Conservation (phyloP, 345 rosid species). For the Aurinia saxatilis region DNA sequence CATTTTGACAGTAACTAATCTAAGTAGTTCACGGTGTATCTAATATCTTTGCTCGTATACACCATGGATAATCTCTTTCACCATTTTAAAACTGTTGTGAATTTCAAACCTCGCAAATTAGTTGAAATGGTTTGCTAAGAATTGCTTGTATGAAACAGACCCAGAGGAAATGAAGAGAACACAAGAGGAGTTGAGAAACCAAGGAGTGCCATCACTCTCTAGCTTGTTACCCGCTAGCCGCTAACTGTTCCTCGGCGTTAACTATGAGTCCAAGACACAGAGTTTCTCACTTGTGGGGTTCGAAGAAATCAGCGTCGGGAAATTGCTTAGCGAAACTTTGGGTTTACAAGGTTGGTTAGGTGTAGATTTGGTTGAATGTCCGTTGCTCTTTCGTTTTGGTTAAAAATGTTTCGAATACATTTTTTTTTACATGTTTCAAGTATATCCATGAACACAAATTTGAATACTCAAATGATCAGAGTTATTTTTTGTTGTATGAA, state of each 20-base stretch:
- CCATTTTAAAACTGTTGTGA: not conserved
- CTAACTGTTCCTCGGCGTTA: constrained; percentile 9
- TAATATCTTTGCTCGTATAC: not conserved
- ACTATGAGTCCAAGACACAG: not conserved
- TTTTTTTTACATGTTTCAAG: too few relatives aligned
- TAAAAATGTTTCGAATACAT: not conserved
- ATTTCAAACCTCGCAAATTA: not conserved
- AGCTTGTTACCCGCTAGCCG: constrained; percentile 56
- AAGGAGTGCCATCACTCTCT: constrained; percentile 85
- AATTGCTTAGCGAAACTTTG: not conserved
- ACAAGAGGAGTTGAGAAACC: constrained; percentile 93
- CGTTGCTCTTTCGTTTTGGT: not conserved
- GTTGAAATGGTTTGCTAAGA: not conserved
- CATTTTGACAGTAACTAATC: not conserved
- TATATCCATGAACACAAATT: too few relatives aligned
- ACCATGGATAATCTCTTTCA: not conserved
- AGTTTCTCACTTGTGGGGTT: not conserved
- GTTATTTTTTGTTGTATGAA: too few relatives aligned
- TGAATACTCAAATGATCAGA: too few relatives aligned
- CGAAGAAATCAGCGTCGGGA: not conserved
- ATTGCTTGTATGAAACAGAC: constrained; percentile 40
- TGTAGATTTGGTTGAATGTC: not conserved
- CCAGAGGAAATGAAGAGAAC: constrained; percentile 91
- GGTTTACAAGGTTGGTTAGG: constrained; percentile 9
- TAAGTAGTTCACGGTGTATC: not conserved